These are phyloP conservation scores for Sordariomycetes sp. DNA, from an alignment of 2,329 filamentous ascomycete species.

Conservation along the genomic window DNA sequence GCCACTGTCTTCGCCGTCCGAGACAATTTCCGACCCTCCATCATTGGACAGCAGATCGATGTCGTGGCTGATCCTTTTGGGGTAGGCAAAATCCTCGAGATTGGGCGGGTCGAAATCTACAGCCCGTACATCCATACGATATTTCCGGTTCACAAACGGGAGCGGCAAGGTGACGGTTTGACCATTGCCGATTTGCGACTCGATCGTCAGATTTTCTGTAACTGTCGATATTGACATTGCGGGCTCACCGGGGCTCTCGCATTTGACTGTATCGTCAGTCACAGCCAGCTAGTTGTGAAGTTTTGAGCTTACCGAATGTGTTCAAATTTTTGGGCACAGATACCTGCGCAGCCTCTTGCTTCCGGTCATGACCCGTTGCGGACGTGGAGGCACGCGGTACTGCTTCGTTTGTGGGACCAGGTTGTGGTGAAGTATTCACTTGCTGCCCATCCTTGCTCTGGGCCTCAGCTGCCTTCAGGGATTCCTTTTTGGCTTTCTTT, in stretches of 20 bases:
- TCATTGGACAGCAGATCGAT: constrained; percentile 38
- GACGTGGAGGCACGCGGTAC: no score
- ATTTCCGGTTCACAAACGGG: constrained; percentile 68
- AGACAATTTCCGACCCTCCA: no score
- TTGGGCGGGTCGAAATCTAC: constrained; percentile 68
- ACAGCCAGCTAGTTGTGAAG: constrained; percentile 1
- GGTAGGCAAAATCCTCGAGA: constrained; percentile 61
- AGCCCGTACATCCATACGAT: constrained; percentile 63
- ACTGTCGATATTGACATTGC: constrained; percentile 27
- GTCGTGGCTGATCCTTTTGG: constrained; percentile 33
- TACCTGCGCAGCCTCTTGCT: no score
- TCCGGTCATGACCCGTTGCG: no score
- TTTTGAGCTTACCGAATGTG: background rate
- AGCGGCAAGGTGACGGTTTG: constrained; percentile 30
- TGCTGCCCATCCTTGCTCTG: no score
- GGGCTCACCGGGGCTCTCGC: constrained; percentile 29
- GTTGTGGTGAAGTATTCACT: no score
- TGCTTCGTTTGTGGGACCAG: no score
- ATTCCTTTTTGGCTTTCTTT: constrained; percentile 8
- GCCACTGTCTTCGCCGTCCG: constrained; percentile 16
- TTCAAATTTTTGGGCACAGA: constrained; percentile 1
- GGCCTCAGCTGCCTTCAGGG: constrained; percentile 8
- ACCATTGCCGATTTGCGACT: constrained; percentile 32
- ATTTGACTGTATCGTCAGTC: constrained; percentile 28
- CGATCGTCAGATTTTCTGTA: constrained; percentile 25